Evolutionary conservation across 345 rosid genomes (phyloP).

Genomic region (Salix arbutifolia): DNA sequence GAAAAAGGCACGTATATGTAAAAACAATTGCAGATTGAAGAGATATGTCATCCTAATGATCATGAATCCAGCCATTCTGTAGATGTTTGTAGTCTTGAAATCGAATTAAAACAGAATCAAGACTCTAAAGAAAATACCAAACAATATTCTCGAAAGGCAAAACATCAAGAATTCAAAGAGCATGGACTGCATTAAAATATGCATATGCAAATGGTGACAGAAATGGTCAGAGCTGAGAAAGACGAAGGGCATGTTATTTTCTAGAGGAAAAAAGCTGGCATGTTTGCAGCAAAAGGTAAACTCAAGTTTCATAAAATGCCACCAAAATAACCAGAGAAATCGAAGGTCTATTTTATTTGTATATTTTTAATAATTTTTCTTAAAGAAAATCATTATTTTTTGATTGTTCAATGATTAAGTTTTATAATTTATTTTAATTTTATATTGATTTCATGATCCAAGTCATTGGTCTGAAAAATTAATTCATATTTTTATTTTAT

Average conservation of each 20-base stretch:
- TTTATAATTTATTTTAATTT: no score
- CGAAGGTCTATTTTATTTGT: neutral
- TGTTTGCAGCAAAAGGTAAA: neutral
- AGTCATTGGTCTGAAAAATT: no score
- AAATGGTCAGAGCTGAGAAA: neutral
- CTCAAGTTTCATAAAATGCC: neutral
- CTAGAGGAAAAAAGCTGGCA: neutral
- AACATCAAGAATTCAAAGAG: neutral
- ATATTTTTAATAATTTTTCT: no score
- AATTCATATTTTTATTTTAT: no score
- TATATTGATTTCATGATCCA: no score
- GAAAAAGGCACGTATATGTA: no score
- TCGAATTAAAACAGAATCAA: neutral
- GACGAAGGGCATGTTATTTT: neutral
- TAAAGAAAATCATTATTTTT: no score
- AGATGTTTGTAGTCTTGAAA: neutral
- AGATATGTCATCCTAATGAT: neutral
- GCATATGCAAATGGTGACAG: neutral
- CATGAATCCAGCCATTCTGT: neutral
- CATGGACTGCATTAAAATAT: neutral
- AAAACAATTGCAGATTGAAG: no score
- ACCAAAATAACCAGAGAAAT: neutral
- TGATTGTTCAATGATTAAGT: no score
- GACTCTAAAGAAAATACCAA: neutral
- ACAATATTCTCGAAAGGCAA: neutral